Conservation (phyloP, 306 rosid species). For the Acacia melanoxylon region DNA sequence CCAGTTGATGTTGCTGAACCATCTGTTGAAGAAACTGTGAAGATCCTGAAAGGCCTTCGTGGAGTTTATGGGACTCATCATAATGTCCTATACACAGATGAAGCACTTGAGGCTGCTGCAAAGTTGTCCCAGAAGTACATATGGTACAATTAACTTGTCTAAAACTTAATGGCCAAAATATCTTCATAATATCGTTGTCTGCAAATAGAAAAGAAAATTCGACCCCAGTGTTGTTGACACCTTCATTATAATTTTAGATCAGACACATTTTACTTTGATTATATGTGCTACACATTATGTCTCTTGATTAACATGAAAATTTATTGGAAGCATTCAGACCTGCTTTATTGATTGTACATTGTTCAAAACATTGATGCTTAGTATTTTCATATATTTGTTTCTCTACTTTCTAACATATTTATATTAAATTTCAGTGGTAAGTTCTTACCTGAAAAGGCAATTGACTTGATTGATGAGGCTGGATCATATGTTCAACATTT, state of each 20-base stretch:
- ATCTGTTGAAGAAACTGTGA: slow-evolving; percentile 63
- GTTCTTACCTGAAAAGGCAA: slow-evolving; percentile 35
- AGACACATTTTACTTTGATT: background rate
- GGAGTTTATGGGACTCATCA: slow-evolving; percentile 69
- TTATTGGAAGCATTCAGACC: background rate
- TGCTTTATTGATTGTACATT: background rate
- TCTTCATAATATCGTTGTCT: background rate
- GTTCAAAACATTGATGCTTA: background rate
- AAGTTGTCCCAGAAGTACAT: slow-evolving; percentile 64
- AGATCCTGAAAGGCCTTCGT: slow-evolving; percentile 65
- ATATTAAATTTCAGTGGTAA: slow-evolving; percentile 17
- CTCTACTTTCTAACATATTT: background rate
- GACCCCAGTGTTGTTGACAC: background rate
- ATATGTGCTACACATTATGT: background rate
- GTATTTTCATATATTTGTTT: background rate
- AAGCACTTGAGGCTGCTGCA: slow-evolving; percentile 66
- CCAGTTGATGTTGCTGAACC: slow-evolving; percentile 62
- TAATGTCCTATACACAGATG: slow-evolving; percentile 72
- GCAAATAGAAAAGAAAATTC: background rate
- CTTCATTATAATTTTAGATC: background rate
- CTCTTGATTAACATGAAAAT: background rate
- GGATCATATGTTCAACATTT: slow-evolving; percentile 31
- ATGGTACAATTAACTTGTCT: slow-evolving; percentile 37
- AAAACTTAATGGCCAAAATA: background rate
- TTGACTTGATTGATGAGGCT: slow-evolving; percentile 39